Evolutionary conservation across 495 filamentous ascomycete species (phyloP).

Genomic region (Arthonia radiata): DNA sequence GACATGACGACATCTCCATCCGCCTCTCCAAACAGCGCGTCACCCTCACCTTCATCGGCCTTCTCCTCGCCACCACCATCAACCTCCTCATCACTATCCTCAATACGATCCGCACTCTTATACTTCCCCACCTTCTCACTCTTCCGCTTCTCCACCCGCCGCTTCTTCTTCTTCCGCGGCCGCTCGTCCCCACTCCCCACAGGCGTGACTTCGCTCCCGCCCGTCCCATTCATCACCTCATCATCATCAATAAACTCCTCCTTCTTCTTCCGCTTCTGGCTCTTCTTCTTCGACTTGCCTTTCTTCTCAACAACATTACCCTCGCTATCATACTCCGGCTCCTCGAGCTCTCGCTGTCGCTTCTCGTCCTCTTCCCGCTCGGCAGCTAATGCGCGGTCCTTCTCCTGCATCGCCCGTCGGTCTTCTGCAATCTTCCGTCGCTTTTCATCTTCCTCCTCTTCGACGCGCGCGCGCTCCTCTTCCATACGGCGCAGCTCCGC

Average conservation of each 20-base stretch:
- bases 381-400: conserved; percentile 44
- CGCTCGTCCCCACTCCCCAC: conserved; percentile 10
- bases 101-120: conserved; percentile 60
- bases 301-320: conserved; percentile 51
- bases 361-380: conserved; percentile 49
- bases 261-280: conserved; percentile 42
- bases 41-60: conserved; percentile 16
- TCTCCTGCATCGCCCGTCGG: conserved; percentile 49
- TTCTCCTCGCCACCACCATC: conserved; percentile 15
- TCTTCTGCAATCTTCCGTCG: conserved; percentile 62
- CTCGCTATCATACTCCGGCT: conserved; percentile 47
- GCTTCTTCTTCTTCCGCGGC: conserved; percentile 30
- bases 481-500: conserved; percentile 50
- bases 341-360: conserved; percentile 22
- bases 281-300: conserved; percentile 42
- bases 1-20: neutral
- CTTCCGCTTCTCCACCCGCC: conserved; percentile 32
- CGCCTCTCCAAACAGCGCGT: neutral
- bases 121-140: conserved; percentile 28
- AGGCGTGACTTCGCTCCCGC: conserved; percentile 3
- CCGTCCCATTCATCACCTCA: conserved; percentile 9
- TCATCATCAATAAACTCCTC: conserved; percentile 29
- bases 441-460: conserved; percentile 40
- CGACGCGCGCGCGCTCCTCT: conserved; percentile 37
- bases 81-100: conserved; percentile 42